Evolutionary conservation across 495 filamentous ascomycete genomes (phyloP), one percentile per base, ranked within the genome.

Genomic region (Parathielavia appendiculata): DNA sequence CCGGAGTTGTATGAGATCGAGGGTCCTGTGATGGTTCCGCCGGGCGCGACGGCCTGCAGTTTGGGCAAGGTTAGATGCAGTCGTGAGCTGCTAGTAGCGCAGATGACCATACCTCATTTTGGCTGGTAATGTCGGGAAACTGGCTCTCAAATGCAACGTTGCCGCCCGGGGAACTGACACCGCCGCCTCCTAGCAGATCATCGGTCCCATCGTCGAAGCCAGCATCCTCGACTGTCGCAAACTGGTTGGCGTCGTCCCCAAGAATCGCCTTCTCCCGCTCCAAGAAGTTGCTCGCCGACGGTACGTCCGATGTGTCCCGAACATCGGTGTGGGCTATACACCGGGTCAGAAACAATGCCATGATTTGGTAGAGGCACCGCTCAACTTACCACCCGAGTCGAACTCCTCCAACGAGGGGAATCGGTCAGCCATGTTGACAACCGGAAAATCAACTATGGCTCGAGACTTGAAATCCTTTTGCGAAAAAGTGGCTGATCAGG

Each of bases 361-460:
- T 44, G 41, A 36, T 40, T 38, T 26, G 56, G 46, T 48, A 32
- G 34, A 17, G 54, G 30, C 53, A 58, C 45, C 50, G 56, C 51
- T 20, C 19, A 47, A 53, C 72, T 71, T 77, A 87, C 79, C 82
- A 84, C 92, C 92, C 54, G 87, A 90, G 68, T 92, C 88, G 73
- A 97, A 91, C 70, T 97, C 93, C 72, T 98, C 93, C 69, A 98
- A 76, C 20, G 93, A 95, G 54, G 93, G 93, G 74, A 98, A 98
- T 69, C 92, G 80, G 76, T 97, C 91, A 20, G 93, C 92, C 93
- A 98, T 98, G 47, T 68, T 69, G 67, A 59, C 20, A 20, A 35
- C 48, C 41, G 57, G 5, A 20, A 1, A 30, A 32, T 13, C 6
- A 14, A 16, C 2, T n/a, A 17, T 36, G 6, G 36, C 8, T 55